A percentile compares a stretch with the other conserved stretches of the same genome.
These are phyloP conservation scores for Chlorella sorokiniana DNA, from an alignment of 139 green algal genomes.

Conservation along the genomic window DNA sequence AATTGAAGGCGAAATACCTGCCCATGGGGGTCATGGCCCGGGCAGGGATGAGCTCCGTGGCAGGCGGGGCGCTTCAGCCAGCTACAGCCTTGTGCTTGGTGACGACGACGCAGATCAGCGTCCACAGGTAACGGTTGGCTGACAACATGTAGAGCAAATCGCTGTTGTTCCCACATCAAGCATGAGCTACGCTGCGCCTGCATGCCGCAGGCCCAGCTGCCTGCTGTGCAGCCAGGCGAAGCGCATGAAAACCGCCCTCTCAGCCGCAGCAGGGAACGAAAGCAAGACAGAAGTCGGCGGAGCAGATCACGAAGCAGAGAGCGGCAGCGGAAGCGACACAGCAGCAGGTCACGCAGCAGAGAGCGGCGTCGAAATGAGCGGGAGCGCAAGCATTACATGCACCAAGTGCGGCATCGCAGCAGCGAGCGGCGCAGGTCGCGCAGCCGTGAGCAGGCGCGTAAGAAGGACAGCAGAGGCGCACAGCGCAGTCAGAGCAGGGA, in stretches of 20 bases:
- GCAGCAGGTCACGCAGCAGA: constrained; percentile 8
- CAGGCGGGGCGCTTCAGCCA: neutral
- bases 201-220: too few relatives aligned
- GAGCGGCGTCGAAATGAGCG: neutral
- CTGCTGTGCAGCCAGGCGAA: too few relatives aligned
- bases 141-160: too few relatives aligned
- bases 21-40: neutral
- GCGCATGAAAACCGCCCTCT: too few relatives aligned
- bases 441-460: too few relatives aligned
- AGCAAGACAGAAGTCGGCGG: too few relatives aligned
- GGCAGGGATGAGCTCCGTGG: neutral
- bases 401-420: neutral
- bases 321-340: neutral
- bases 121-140: too few relatives aligned
- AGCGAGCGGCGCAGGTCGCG: too few relatives aligned
- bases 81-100: constrained; percentile 8
- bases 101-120: neutral
- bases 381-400: neutral
- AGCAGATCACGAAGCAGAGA: neutral
- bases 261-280: neutral
- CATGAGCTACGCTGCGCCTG: too few relatives aligned
- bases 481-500: too few relatives aligned
- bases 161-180: too few relatives aligned
- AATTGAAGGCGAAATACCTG: constrained; percentile 25
- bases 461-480: too few relatives aligned